Percentiles rank a stretch among this genome's conserved stretches.
Conservation (phyloP, 768 basidiomycete species). For the Psilocybe cubensis region DNA sequence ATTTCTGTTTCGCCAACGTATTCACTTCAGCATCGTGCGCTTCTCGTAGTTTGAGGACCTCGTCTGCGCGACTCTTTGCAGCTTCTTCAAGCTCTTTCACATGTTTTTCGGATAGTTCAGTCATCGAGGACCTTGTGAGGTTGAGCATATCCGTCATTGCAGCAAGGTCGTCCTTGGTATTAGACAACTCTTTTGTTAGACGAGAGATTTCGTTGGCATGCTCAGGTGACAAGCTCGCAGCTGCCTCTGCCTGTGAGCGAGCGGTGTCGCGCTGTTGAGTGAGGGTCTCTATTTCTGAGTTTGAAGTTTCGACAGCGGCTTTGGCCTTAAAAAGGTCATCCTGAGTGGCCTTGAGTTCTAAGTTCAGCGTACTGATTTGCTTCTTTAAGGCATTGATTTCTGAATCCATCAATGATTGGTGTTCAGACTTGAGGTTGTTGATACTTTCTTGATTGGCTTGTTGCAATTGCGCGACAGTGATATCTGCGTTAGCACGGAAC, state of each 20-base stretch:
- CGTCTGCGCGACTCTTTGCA: slow-evolving; percentile 70
- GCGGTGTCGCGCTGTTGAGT: slow-evolving; percentile 70
- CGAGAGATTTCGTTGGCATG: slow-evolving; percentile 59
- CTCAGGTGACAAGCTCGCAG: slow-evolving; percentile 43
- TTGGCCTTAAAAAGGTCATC: slow-evolving; percentile 85
- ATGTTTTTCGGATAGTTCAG: slow-evolving; percentile 73
- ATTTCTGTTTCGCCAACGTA: slow-evolving; percentile 60
- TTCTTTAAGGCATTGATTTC: slow-evolving; percentile 64
- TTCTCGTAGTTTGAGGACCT: slow-evolving; percentile 63
- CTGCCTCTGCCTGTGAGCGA: slow-evolving; percentile 45
- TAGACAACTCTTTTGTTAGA: slow-evolving; percentile 60
- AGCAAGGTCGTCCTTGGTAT: slow-evolving; percentile 69
- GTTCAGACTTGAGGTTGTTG: slow-evolving; percentile 65
- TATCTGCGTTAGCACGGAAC: slow-evolving; percentile 67
- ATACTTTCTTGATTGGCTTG: slow-evolving; percentile 61
- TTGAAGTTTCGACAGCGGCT: slow-evolving; percentile 51
- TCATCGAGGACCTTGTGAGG: slow-evolving; percentile 71
- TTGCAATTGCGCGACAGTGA: slow-evolving; percentile 71
- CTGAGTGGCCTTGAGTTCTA: slow-evolving; percentile 84
- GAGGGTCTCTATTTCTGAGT: slow-evolving; percentile 57
- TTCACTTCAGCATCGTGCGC: slow-evolving; percentile 65
- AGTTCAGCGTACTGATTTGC: slow-evolving; percentile 57
- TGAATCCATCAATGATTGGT: slow-evolving; percentile 60
- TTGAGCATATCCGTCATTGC: slow-evolving; percentile 68
- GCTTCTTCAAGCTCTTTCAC: slow-evolving; percentile 75